These are phyloP conservation scores for Exophiala bonariae DNA, from an alignment of 2,329 filamentous ascomycete genomes.

Conservation along the genomic window DNA sequence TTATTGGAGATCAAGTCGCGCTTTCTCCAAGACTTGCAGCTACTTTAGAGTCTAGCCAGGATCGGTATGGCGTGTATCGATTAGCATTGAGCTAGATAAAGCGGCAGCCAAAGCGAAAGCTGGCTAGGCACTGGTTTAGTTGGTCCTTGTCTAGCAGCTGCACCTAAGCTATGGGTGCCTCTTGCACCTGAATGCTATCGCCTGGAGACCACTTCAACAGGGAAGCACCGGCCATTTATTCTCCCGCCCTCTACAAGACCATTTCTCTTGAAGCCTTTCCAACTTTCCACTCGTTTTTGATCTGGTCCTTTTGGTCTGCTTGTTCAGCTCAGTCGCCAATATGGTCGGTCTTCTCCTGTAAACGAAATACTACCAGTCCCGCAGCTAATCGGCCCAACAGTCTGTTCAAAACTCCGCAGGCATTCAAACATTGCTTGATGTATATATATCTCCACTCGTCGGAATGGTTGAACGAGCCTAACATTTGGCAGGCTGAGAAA, in stretches of 20 bases:
- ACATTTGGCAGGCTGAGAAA: constrained; percentile 73
- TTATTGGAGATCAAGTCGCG: no score
- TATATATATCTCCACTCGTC: constrained; percentile 47
- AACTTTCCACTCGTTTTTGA: neutral
- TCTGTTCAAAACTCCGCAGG: constrained; percentile 97
- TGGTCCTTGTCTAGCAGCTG: no score
- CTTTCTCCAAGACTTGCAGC: no score
- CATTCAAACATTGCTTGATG: constrained; percentile 98
- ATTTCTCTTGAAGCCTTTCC: neutral
- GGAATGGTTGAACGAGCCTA: constrained; percentile 13
- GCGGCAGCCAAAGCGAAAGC: no score
- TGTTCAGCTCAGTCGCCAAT: constrained; percentile 11
- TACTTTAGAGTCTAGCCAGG: no score
- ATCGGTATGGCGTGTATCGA: no score
- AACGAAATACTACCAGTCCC: neutral
- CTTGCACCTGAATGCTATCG: no score
- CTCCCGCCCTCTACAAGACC: neutral
- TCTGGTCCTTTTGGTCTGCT: neutral
- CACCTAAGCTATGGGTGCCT: no score
- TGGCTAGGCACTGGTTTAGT: no score
- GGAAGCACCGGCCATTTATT: constrained; percentile 2
- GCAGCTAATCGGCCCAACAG: constrained; percentile 51
- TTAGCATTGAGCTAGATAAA: no score
- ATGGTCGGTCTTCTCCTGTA: constrained; percentile 25
- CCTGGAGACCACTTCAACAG: no score